phyloP scores from a whole-genome alignment of 2,329 filamentous ascomycete species.

The Pseudocercospora pini-densiflorae region DNA sequence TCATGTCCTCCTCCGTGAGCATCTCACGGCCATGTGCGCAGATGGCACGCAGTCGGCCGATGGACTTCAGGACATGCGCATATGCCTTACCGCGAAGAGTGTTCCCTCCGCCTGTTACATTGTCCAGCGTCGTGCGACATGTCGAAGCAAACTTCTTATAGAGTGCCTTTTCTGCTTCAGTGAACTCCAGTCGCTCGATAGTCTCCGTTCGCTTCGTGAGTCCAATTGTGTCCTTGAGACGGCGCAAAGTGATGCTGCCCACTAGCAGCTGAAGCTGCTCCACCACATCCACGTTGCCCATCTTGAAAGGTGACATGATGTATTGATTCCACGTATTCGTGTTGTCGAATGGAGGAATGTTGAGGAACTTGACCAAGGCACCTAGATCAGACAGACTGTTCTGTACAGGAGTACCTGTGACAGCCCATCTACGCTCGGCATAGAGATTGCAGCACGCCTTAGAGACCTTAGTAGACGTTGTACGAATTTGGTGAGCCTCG shows the following conservation, averaged over 20 bases:
- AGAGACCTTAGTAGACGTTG: conserved; percentile 78
- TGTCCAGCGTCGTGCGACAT: conserved; percentile 77
- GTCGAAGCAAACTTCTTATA: conserved; percentile 86
- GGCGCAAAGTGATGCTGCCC: conserved; percentile 89
- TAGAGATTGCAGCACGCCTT: conserved; percentile 81
- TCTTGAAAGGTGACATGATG: conserved; percentile 85
- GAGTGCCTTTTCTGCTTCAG: conserved; percentile 71
- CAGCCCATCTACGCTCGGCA: conserved; percentile 86
- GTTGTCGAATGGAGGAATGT: conserved; percentile 83
- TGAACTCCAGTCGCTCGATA: conserved; percentile 76
- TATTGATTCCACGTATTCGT: conserved; percentile 74
- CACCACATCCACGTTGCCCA: conserved; percentile 80
- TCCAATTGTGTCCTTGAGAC: conserved; percentile 88
- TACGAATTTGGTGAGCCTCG: conserved; percentile 93
- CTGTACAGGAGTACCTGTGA: conserved; percentile 96
- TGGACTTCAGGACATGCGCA: conserved; percentile 89
- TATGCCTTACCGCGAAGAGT: conserved; percentile 72
- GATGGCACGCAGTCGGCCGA: conserved; percentile 84
- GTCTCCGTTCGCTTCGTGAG: conserved; percentile 75
- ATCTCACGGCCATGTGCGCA: conserved; percentile 95
- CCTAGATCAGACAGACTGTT: conserved; percentile 91
- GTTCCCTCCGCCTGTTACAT: conserved; percentile 67
- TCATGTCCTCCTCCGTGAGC: conserved; percentile 80
- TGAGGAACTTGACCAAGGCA: conserved; percentile 82
- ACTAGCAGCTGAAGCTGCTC: conserved; percentile 86